Evolutionary conservation across 345 rosid genomes (phyloP).

Genomic region (Litchi chinensis): DNA sequence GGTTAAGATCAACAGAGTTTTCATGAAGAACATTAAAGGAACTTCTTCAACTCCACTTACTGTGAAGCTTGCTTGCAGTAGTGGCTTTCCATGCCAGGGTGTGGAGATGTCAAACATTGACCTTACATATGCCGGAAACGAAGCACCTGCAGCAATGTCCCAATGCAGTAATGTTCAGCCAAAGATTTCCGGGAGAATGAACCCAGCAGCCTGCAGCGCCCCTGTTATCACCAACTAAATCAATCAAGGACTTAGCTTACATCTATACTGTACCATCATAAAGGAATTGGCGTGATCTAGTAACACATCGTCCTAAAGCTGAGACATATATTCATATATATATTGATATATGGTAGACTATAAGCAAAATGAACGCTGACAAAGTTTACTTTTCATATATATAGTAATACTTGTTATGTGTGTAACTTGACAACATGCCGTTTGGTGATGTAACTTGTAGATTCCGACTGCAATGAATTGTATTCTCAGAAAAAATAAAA

Average conservation of each 20-base stretch:
- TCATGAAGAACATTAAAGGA: conserved; percentile 14
- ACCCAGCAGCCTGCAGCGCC: conserved; percentile 6
- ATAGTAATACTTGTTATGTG: no score
- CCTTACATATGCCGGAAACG: conserved; percentile 3
- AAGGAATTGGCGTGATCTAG: no score
- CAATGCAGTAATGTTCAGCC: conserved; percentile 7
- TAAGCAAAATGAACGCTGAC: no score
- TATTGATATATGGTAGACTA: no score
- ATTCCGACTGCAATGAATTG: no score
- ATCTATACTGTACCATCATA: no score
- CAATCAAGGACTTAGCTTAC: not conserved
- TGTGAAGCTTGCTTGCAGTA: conserved; percentile 9
- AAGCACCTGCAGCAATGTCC: not conserved
- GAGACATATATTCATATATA: no score
- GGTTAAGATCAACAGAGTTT: conserved; percentile 1
- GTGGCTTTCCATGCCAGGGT: not conserved
- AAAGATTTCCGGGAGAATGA: not conserved
- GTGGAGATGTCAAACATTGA: conserved; percentile 7
- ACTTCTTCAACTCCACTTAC: conserved; percentile 12
- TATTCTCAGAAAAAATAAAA: no score
- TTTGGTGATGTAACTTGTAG: no score
- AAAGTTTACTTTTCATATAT: no score
- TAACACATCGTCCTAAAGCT: no score
- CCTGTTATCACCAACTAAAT: not conserved
- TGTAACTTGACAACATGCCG: no score